Conservation (phyloP, 164 flowering plant genomes). For the Euptelea pleiosperma region DNA sequence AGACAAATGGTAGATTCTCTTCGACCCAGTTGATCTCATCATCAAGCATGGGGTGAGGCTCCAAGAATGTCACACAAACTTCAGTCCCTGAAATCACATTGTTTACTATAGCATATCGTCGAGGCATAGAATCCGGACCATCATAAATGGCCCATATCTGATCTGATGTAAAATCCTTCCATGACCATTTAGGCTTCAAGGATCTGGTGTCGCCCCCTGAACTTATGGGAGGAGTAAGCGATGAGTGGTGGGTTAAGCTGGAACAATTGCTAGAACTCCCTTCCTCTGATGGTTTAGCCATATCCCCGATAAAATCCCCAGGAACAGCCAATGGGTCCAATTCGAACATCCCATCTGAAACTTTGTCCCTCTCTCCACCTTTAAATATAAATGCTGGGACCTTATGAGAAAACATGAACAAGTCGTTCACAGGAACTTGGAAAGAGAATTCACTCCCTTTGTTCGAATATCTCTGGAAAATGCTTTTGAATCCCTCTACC, state of each 20-base stretch:
- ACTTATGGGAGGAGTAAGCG: constrained; percentile 1
- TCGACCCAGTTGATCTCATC: constrained; percentile 29
- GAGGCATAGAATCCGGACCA: constrained; percentile 44
- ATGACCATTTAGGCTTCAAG: constrained; percentile 17
- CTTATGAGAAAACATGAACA: constrained; percentile 39
- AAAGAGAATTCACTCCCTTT: constrained; percentile 16
- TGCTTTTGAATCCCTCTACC: constrained; percentile 30
- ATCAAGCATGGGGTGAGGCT: constrained; percentile 30
- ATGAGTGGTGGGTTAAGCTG: not conserved
- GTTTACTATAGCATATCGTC: constrained; percentile 30
- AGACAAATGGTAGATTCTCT: constrained; percentile 30
- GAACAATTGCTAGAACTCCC: not conserved
- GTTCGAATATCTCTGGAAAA: constrained; percentile 25
- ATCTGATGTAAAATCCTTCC: constrained; percentile 28
- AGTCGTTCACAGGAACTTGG: constrained; percentile 25
- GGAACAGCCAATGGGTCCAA: constrained; percentile 39
- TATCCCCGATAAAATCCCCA: not conserved
- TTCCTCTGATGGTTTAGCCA: not conserved
- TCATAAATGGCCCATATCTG: constrained; percentile 53
- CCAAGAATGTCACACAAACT: constrained; percentile 35
- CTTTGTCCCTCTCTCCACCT: constrained; percentile 28
- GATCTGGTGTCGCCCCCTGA: constrained; percentile 1
- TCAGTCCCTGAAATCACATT: constrained; percentile 27
- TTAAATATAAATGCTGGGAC: constrained; percentile 31
- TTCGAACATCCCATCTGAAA: constrained; percentile 32